Percentiles rank a stretch among this genome's conserved stretches.
Conservation (phyloP, 1,284 basidiomycete genomes). For the Pholiota adiposa region DNA sequence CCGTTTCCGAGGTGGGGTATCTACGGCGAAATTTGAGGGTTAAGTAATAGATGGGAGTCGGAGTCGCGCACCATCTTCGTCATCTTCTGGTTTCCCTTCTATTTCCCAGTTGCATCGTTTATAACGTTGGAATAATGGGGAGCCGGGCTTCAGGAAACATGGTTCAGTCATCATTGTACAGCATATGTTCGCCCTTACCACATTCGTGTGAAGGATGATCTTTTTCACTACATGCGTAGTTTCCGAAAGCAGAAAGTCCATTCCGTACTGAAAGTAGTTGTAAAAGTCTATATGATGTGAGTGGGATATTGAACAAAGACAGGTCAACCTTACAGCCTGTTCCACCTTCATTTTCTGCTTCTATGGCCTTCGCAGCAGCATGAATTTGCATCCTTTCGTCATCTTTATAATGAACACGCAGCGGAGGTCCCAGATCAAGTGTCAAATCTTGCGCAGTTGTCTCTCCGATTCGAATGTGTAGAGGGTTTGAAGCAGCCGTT, state of each 20-base stretch:
- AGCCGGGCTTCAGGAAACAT: conserved; percentile 67
- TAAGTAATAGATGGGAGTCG: conserved; percentile 10
- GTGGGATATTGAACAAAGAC: background rate
- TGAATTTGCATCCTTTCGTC: conserved; percentile 88
- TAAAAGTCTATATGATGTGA: conserved; percentile 71
- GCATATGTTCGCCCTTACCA: conserved; percentile 53
- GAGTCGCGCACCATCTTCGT: conserved; percentile 64
- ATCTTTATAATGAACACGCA: conserved; percentile 83
- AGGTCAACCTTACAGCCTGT: conserved; percentile 44
- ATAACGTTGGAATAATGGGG: conserved; percentile 85
- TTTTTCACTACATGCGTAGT: conserved; percentile 77
- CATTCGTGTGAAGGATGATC: conserved; percentile 84
- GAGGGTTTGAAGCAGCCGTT: conserved; percentile 45
- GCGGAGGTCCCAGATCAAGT: conserved; percentile 78
- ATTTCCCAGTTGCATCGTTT: conserved; percentile 90
- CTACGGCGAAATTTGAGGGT: conserved; percentile 37
- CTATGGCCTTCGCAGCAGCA: conserved; percentile 46
- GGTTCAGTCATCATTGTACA: background rate
- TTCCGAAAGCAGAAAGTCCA: conserved; percentile 83
- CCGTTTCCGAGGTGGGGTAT: conserved; percentile 67
- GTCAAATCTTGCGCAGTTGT: conserved; percentile 84
- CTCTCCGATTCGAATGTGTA: conserved; percentile 75
- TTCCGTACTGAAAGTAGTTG: conserved; percentile 88
- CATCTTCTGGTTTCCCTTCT: conserved; percentile 72
- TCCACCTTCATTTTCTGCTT: conserved; percentile 46